Conservation (phyloP, 352 stramenopile genomes). For the Phytophthora tubulina region DNA sequence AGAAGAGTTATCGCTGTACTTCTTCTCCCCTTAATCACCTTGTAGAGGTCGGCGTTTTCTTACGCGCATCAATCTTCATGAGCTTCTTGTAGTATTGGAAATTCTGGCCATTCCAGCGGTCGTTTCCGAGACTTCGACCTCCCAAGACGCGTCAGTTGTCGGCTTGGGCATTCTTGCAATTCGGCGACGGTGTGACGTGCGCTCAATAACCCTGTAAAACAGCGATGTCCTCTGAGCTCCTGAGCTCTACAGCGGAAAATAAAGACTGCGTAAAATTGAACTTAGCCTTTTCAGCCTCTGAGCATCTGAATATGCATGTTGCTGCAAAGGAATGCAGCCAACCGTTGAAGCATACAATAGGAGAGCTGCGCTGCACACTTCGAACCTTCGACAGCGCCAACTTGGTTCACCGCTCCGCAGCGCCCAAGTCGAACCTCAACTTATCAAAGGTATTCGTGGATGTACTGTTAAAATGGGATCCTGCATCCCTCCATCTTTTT, state of each 20-base stretch:
- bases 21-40: neutral
- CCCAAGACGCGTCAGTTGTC: constrained; percentile 9
- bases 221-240: neutral
- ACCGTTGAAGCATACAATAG: no score
- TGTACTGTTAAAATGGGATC: no score
- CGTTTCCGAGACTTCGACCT: constrained; percentile 23
- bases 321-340: no score
- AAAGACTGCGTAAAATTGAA: constrained; percentile 1
- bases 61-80: neutral
- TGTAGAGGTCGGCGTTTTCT: neutral
- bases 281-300: neutral
- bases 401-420: no score
- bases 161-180: constrained; percentile 17
- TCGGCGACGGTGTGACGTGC: constrained; percentile 1
- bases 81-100: constrained; percentile 23
- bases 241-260: neutral
- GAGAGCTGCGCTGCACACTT: no score
- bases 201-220: constrained; percentile 13
- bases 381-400: no score
- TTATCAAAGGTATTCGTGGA: no score
- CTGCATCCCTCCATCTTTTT: no score
- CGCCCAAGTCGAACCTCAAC: no score
- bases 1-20: neutral
- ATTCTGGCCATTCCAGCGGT: constrained; percentile 20
- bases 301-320: neutral